Percentiles rank a stretch among this genome's conserved stretches.
Evolutionary conservation across 192 early-diverging fungal genomes (phyloP).

Genomic region (Dissophora globulifera): DNA sequence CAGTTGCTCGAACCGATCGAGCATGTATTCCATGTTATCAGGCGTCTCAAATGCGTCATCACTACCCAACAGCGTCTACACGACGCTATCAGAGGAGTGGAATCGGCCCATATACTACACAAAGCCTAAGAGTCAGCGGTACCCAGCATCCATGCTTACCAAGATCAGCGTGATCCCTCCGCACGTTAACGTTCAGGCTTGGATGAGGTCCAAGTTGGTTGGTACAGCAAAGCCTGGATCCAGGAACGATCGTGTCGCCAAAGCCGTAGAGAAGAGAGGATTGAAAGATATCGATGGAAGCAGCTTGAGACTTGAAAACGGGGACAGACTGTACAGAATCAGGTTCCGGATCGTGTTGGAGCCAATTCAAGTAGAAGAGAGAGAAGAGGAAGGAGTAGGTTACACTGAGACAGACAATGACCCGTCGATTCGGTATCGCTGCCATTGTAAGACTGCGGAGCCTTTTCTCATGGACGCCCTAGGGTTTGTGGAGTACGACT

Average conservation of each 20-base stretch:
- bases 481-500: slow-evolving; percentile 15
- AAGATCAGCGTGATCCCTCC: neutral
- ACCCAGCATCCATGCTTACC: slow-evolving; percentile 4
- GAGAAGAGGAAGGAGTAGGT: no score
- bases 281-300: neutral
- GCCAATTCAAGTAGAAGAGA: neutral
- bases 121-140: slow-evolving; percentile 23
- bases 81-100: slow-evolving; percentile 28
- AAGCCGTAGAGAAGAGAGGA: neutral
- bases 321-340: neutral
- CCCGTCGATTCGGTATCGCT: neutral
- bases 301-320: neutral
- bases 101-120: slow-evolving; percentile 17
- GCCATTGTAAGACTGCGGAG: neutral
- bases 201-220: neutral
- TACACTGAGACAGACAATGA: slow-evolving; percentile 3
- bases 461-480: neutral
- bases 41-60: neutral
- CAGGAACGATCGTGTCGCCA: neutral
- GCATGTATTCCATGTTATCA: neutral
- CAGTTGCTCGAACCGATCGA: neutral
- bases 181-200: neutral
- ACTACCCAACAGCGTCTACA: slow-evolving; percentile 25
- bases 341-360: neutral
- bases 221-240: neutral